phyloP scores from a whole-genome alignment of 2,329 filamentous ascomycete genomes.

The Magnaporthiopsis incrustans region DNA sequence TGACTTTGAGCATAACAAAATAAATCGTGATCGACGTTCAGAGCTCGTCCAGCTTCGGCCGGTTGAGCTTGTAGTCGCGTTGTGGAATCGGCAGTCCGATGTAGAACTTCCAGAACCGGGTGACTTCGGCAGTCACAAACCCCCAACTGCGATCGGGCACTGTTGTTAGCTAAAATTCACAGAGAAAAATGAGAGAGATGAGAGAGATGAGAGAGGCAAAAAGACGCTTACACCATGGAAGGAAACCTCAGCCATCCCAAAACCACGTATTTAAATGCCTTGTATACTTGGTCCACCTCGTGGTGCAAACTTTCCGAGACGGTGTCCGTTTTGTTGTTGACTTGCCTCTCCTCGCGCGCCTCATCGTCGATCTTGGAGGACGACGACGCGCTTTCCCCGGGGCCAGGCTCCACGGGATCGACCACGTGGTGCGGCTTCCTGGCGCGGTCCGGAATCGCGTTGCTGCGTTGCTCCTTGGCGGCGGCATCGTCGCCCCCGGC shows the following conservation, averaged over 20 bases:
- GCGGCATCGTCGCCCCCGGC: constrained; percentile 20
- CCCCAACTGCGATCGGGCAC: constrained; percentile 1
- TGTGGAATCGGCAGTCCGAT: constrained; percentile 44
- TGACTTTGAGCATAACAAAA: background rate
- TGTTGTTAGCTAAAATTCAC: constrained; percentile 1
- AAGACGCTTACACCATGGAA: constrained; percentile 54
- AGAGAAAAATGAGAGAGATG: background rate
- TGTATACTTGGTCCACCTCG: constrained; percentile 57
- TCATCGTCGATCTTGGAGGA: constrained; percentile 30
- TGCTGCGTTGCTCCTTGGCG: constrained; percentile 16
- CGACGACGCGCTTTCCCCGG: background rate
- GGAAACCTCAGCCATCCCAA: constrained; percentile 65
- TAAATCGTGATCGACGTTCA: constrained; percentile 18
- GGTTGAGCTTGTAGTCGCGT: constrained; percentile 37
- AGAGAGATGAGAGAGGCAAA: no score
- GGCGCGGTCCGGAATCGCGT: constrained; percentile 26
- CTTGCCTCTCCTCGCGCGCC: constrained; percentile 22
- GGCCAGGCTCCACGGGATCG: constrained; percentile 8
- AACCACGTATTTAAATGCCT: constrained; percentile 58
- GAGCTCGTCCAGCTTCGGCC: constrained; percentile 41
- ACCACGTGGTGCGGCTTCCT: constrained; percentile 37
- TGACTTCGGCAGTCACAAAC: constrained; percentile 25
- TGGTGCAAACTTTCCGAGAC: constrained; percentile 50
- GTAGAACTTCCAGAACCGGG: constrained; percentile 41
- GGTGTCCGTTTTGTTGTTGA: constrained; percentile 29